phyloP scores from a whole-genome alignment of 2,329 filamentous ascomycete species.

The Grosmannia clavigera region DNA sequence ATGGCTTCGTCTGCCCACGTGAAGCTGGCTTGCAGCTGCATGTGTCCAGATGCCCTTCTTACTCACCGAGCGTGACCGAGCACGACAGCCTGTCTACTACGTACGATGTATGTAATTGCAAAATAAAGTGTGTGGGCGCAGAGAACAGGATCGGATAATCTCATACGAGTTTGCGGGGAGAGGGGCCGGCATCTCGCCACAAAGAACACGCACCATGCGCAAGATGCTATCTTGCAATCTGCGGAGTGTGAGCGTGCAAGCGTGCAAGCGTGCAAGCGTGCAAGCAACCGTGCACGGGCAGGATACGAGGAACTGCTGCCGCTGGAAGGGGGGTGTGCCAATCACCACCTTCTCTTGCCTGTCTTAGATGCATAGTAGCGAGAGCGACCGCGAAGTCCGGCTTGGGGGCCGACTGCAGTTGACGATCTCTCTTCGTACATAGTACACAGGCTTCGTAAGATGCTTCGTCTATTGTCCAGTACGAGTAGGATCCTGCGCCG shows the following conservation, averaged over 20 bases:
- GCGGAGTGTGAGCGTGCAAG: not conserved
- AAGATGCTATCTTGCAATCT: not conserved
- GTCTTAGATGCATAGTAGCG: no score
- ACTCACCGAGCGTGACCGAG: not conserved
- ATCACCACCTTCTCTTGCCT: no score
- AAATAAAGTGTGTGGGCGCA: not conserved
- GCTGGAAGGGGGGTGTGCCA: no score
- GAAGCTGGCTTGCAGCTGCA: not conserved
- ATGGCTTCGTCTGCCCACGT: not conserved
- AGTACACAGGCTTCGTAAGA: no score
- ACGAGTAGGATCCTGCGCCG: not conserved
- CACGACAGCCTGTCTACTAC: no score
- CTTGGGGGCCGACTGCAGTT: not conserved
- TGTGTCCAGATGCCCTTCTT: not conserved
- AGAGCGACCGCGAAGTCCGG: not conserved
- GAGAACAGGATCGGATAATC: not conserved
- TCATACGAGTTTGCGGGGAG: not conserved
- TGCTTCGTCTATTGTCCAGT: no score
- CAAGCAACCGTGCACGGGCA: not conserved
- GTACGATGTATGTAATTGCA: no score
- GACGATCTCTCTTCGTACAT: not conserved
- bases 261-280: no score
- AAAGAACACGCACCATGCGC: not conserved
- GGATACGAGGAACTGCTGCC: not conserved
- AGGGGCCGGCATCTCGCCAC: not conserved